These are phyloP conservation scores for Volvox reticuliferus DNA, from an alignment of 139 green algal genomes.

Conservation along the genomic window DNA sequence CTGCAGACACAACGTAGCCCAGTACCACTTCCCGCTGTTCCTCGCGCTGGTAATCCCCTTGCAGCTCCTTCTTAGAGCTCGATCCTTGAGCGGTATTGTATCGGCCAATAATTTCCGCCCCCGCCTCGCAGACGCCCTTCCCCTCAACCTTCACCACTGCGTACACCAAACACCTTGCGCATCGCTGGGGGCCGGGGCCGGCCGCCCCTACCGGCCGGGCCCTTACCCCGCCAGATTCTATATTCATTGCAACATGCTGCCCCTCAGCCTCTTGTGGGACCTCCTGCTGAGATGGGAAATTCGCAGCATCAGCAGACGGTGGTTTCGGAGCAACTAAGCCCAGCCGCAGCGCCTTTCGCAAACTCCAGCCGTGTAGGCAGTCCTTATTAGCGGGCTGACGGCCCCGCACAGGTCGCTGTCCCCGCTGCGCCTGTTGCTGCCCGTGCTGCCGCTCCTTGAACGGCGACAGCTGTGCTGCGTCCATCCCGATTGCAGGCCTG, in stretches of 20 bases:
- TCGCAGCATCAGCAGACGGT: background rate
- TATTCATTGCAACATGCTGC: too few species aligned
- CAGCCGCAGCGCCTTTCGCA: slow-evolving; percentile 29
- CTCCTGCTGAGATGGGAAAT: too few species aligned
- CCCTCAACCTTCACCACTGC: slow-evolving; percentile 38
- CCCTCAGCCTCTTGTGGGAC: too few species aligned
- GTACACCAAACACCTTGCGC: slow-evolving; percentile 22
- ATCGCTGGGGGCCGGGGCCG: background rate
- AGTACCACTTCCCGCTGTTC: background rate
- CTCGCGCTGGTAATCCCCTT: too few species aligned
- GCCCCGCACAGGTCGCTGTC: background rate
- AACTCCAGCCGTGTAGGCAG: slow-evolving; percentile 18
- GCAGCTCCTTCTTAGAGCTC: too few species aligned
- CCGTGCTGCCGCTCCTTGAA: background rate
- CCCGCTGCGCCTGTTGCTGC: slow-evolving; percentile 14
- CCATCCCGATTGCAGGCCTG: background rate
- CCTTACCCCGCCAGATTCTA: too few species aligned
- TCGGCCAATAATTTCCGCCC: slow-evolving; percentile 37
- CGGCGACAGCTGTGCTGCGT: background rate
- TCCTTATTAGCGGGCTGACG: background rate
- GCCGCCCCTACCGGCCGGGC: too few species aligned
- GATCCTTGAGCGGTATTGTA: background rate
- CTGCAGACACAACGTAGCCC: slow-evolving; percentile 33
- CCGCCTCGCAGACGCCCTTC: slow-evolving; percentile 45
- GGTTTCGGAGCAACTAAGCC: background rate